These are phyloP conservation scores for Ogataea zsoltii DNA, from an alignment of 805 yeast species.

Conservation along the genomic window DNA sequence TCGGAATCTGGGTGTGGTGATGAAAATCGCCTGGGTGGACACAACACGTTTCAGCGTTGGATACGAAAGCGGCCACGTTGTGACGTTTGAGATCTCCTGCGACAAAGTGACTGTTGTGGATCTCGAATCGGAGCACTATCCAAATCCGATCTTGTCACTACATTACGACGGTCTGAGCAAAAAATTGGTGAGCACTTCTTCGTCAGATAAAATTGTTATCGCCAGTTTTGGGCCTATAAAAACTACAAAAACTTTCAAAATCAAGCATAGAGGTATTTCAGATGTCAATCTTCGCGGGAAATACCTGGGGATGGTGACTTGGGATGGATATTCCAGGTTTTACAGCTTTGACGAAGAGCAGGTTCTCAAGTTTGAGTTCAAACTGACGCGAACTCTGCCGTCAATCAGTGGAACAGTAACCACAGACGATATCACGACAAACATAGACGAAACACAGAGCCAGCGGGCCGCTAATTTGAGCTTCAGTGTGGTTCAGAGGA, in stretches of 20 bases:
- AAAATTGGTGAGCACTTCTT: constrained; percentile 46
- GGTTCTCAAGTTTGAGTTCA: constrained; percentile 24
- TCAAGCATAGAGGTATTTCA: constrained; percentile 42
- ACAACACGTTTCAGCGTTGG: constrained; percentile 49
- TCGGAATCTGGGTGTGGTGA: constrained; percentile 61
- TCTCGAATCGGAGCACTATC: constrained; percentile 40
- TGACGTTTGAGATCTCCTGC: constrained; percentile 29
- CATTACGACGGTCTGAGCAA: constrained; percentile 28
- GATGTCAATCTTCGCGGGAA: constrained; percentile 28
- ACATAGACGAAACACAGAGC: constrained; percentile 14
- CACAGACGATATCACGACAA: constrained; percentile 12
- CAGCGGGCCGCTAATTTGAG: constrained; percentile 24
- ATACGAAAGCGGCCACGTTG: constrained; percentile 71
- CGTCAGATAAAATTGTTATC: constrained; percentile 42
- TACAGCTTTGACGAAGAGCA: constrained; percentile 26
- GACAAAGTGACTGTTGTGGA: constrained; percentile 19
- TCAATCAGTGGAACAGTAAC: constrained; percentile 20
- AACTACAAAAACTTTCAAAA: constrained; percentile 11
- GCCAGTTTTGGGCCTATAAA: constrained; percentile 24
- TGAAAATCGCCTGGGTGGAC: constrained; percentile 50
- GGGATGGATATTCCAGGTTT: constrained; percentile 51
- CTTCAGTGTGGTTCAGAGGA: constrained; percentile 26
- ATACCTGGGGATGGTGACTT: constrained; percentile 42
- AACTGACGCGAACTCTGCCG: constrained; percentile 28
- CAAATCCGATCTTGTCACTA: constrained; percentile 56